Percentiles rank a stretch among this genome's conserved stretches.
These are phyloP conservation scores for Globisporangium orthogonon DNA, from an alignment of 352 stramenopile species.

Conservation along the genomic window DNA sequence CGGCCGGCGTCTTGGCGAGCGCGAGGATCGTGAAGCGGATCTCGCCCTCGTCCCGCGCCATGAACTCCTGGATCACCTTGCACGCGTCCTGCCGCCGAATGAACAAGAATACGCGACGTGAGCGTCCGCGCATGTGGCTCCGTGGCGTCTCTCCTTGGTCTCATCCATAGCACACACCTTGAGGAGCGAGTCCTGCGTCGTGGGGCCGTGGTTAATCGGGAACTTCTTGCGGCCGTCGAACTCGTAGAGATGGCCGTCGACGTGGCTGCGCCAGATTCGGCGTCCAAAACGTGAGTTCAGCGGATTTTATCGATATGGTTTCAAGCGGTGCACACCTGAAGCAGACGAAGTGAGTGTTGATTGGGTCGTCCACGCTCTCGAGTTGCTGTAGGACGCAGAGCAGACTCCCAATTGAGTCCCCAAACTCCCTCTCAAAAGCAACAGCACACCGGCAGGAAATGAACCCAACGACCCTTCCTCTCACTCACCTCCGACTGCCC, in stretches of 20 bases:
- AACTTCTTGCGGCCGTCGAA: conserved; percentile 94
- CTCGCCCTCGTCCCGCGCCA: conserved; percentile 91
- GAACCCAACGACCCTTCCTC: not conserved
- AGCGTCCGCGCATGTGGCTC: too few relatives aligned
- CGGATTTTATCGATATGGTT: too few relatives aligned
- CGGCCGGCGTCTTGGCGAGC: conserved; percentile 64
- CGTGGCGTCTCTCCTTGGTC: too few relatives aligned
- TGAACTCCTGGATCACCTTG: conserved; percentile 90
- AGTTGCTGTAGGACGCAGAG: conserved; percentile 49
- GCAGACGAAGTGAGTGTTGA: conserved; percentile 96
- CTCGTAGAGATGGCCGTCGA: conserved; percentile 93
- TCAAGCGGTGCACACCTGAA: conserved; percentile 57
- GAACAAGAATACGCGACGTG: not conserved
- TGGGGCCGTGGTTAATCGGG: conserved; percentile 91
- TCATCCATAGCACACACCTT: conserved; percentile 23
- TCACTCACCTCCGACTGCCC: conserved; percentile 77
- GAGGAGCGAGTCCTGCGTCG: conserved; percentile 81
- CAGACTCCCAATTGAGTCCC: not conserved
- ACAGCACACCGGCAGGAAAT: not conserved
- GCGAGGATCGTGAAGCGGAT: conserved; percentile 94
- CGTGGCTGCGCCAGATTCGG: conserved; percentile 30
- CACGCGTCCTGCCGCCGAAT: conserved; percentile 64
- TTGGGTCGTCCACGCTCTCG: conserved; percentile 85
- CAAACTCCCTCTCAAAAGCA: not conserved
- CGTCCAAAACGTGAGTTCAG: too few relatives aligned